Conservation (phyloP, 352 stramenopile species). For the Pythium scleroteichum region DNA sequence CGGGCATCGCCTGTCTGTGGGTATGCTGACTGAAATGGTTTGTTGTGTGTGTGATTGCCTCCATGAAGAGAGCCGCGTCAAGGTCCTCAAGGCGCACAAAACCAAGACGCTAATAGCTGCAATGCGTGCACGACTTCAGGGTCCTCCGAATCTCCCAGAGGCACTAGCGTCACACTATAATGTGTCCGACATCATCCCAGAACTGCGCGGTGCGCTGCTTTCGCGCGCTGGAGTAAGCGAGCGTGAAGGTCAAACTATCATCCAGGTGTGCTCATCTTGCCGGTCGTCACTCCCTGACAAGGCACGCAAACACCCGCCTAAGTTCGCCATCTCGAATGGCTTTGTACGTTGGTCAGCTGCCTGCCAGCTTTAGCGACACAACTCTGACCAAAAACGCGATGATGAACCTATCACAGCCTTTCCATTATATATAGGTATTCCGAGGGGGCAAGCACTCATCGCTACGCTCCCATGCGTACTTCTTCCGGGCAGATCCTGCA, state of each 20-base stretch:
- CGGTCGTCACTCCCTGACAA: constrained; percentile 1
- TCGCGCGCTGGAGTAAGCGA: constrained; percentile 12
- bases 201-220: constrained; percentile 9
- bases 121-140: not conserved
- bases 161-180: not conserved
- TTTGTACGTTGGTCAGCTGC: constrained; percentile 9
- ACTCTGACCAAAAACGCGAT: constrained; percentile 26
- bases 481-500: constrained; percentile 20
- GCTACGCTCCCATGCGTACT: constrained; percentile 26
- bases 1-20: not conserved
- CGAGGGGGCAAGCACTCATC: constrained; percentile 16
- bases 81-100: not conserved
- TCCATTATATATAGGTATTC: constrained; percentile 26
- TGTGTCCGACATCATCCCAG: not conserved
- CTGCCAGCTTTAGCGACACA: constrained; percentile 1
- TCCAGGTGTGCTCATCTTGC: constrained; percentile 1
- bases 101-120: not conserved
- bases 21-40: not conserved
- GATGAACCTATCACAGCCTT: constrained; percentile 28
- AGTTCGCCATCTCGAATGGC: constrained; percentile 16
- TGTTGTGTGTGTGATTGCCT: constrained; percentile 16
- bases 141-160: not conserved
- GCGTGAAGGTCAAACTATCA: not conserved
- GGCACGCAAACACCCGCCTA: constrained; percentile 1
- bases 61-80: not conserved